phyloP scores from a whole-genome alignment of 1,139 yeast genomes.

The Candida albicans region DNA sequence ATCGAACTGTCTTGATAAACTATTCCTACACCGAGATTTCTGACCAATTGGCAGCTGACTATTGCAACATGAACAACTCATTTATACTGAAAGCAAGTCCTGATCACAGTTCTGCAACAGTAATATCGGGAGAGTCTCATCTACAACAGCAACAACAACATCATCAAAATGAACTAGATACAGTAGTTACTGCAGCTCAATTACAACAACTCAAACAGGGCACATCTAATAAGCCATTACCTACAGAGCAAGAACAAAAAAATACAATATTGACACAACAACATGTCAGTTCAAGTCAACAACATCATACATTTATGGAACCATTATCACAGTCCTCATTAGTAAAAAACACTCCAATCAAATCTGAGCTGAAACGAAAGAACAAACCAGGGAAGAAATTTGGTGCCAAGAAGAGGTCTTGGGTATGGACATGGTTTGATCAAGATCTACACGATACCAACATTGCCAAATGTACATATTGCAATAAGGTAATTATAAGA shows the following conservation, averaged over 20 bases:
- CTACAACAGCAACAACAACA: background rate
- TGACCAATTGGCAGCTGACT: no score
- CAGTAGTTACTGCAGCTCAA: constrained; percentile 16
- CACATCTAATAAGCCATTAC: constrained; percentile 1
- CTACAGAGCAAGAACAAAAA: constrained; percentile 13
- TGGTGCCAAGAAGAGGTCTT: constrained; percentile 59
- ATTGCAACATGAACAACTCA: no score
- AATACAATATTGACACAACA: constrained; percentile 13
- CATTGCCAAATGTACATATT: constrained; percentile 54
- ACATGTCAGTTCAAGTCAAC: background rate
- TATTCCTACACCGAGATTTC: no score
- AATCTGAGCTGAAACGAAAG: constrained; percentile 25
- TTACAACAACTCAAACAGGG: constrained; percentile 7
- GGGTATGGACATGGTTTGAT: constrained; percentile 65
- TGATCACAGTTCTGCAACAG: no score
- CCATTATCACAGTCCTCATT: constrained; percentile 2
- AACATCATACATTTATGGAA: constrained; percentile 9
- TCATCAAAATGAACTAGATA: constrained; percentile 7
- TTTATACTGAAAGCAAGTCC: no score
- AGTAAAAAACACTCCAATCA: background rate
- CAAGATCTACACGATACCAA: constrained; percentile 51
- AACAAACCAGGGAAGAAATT: constrained; percentile 53
- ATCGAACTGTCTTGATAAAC: no score
- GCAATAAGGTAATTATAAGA: constrained; percentile 50
- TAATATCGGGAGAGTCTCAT: no score